Evolutionary conservation across 345 rosid species (phyloP).

Genomic region (Eucalyptus fibrosa): DNA sequence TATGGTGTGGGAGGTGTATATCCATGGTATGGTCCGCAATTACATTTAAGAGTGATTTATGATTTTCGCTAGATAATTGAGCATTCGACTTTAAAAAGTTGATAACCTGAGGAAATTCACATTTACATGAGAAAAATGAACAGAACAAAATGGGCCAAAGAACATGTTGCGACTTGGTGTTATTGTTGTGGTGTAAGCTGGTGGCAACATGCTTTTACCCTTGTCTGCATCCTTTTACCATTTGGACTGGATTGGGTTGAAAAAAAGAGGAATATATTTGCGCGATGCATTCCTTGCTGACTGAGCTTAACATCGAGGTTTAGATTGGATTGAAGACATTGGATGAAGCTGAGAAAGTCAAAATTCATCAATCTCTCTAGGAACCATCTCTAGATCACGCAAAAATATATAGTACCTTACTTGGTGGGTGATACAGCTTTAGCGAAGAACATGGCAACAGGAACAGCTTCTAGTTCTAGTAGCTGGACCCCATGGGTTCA

Average conservation of each 20-base stretch:
- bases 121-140: background rate
- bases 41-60: background rate
- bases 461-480: too few species aligned
- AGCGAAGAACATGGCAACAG: too few species aligned
- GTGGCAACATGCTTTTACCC: background rate
- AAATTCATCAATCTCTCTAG: background rate
- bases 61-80: too few species aligned
- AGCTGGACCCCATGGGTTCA: too few species aligned
- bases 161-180: background rate
- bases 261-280: background rate
- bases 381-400: background rate
- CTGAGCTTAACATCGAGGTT: background rate
- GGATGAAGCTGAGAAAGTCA: background rate
- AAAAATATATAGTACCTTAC: background rate
- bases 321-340: background rate
- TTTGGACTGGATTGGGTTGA: too few species aligned
- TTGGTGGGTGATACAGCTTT: too few species aligned
- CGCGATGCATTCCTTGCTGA: accelerated
- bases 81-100: background rate
- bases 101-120: background rate
- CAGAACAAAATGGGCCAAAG: background rate
- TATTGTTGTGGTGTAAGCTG: background rate
- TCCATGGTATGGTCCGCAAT: background rate
- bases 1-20: background rate
- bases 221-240: background rate